Base-by-base conservation (phyloP, 768 basidiomycete genomes). In the Rhizopogon vesiculosus region DNA sequence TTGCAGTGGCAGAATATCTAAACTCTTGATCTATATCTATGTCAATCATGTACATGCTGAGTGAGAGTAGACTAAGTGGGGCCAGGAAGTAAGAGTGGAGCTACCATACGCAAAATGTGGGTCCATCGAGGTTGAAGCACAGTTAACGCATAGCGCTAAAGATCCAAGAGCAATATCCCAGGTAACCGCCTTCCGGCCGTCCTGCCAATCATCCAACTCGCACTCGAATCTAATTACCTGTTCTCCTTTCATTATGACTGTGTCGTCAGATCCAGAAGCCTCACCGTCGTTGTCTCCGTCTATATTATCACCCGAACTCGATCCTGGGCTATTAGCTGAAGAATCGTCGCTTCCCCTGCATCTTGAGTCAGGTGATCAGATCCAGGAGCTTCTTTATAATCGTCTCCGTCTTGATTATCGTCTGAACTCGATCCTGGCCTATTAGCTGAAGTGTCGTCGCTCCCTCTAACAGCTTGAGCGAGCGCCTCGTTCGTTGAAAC, bases 91-190 rank as follows among this genome's bases (percentile, higher is more conserved):
- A 86, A 12, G 85, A 80, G 69, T 87, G 83, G 53, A 82, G 75
- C 85, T 87, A 56, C 40, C 33, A 42, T 42, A 8, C 40, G n/a
- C 8, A 50, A 16, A n/a, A 22, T 56, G 13, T 51, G n/a, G n/a
- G n/a, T n/a, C n/a, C n/a, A n/a, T n/a, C n/a, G n/a, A 40, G 18
- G 28, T 6, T 54, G 40, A 29, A 5, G 38, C 53, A 38, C 53
- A 42, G 50, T 89, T 89, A 51, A 85, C 77, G 58, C 82, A 79
- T 35, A 86, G 63, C 3, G 83, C 78, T 22, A 87, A 66, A 66
- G 79, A 85, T 10, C 76, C 84, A 7, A 87, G 64, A 0, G 80
- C 83, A 6, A 80, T 66, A 60, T 85, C 79, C 86, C 85, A 87
- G 7, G 72, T 68, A n/a, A 77, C 64, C 7, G 76, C 68, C 40